These are phyloP conservation scores for Pyrus pyrifolia DNA, from an alignment of 306 rosid genomes.

Conservation along the genomic window DNA sequence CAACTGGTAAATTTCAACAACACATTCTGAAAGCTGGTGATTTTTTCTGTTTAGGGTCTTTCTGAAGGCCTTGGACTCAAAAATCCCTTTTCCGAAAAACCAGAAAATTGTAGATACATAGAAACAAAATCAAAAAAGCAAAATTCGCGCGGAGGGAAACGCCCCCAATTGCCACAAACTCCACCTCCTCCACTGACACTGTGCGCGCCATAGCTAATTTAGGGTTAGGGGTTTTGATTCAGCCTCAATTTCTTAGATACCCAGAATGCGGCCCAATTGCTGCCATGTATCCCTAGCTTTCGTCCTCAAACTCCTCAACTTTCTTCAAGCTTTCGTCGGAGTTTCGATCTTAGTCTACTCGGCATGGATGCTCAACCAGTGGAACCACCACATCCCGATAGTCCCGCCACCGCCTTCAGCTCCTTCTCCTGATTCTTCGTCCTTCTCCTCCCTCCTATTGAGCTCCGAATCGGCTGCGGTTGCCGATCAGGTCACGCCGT, in stretches of 20 bases:
- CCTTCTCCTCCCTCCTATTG: constrained; percentile 12
- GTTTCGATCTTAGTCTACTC: constrained; percentile 69
- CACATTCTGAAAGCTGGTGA: neutral
- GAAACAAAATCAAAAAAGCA: neutral
- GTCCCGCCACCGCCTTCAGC: constrained; percentile 43
- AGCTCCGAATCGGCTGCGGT: constrained; percentile 12
- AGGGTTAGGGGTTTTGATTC: constrained; percentile 8
- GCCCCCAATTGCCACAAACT: neutral
- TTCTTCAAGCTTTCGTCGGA: constrained; percentile 82
- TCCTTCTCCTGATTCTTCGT: constrained; percentile 33
- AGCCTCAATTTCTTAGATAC: neutral
- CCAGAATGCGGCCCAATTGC: constrained; percentile 52
- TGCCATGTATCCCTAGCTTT: constrained; percentile 74
- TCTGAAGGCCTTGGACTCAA: neutral
- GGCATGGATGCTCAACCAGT: constrained; percentile 76
- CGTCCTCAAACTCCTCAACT: constrained; percentile 64
- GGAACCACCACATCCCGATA: constrained; percentile 51
- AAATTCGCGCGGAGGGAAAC: neutral
- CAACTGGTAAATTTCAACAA: neutral
- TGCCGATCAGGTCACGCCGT: constrained; percentile 18
- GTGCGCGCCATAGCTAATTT: neutral
- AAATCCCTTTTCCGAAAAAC: neutral
- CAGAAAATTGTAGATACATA: neutral
- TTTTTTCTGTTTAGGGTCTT: neutral
- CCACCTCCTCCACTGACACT: neutral